Conservation (phyloP, 371 early-diverging fungal species). For the Quaeritorhiza haematococci region DNA sequence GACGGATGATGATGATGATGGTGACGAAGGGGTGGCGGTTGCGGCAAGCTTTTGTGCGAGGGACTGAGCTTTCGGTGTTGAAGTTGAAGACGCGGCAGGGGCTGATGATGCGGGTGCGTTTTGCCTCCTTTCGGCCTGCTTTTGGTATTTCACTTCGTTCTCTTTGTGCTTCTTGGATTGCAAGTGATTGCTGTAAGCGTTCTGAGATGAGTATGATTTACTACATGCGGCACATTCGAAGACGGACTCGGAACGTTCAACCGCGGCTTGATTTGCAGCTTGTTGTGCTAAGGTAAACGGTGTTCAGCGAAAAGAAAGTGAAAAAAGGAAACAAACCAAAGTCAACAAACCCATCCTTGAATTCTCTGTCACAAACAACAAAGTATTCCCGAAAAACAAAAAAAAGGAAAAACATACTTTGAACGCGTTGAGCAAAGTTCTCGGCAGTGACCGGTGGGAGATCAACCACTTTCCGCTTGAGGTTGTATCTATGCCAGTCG, state of each 20-base stretch:
- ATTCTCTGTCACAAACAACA: not conserved
- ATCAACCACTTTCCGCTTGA: constrained; percentile 87
- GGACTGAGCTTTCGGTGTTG: constrained; percentile 3
- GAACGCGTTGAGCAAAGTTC: constrained; percentile 53
- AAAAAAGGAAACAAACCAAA: not conserved
- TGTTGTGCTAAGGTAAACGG: constrained; percentile 35
- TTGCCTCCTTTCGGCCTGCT: too few relatives aligned
- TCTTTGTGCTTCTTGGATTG: constrained; percentile 91
- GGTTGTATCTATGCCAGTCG: constrained; percentile 98
- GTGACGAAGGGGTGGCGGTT: constrained; percentile 22
- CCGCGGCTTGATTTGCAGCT: constrained; percentile 25
- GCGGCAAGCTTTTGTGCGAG: constrained; percentile 64
- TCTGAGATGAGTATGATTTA: constrained; percentile 70
- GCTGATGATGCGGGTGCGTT: too few relatives aligned
- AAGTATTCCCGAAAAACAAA: not conserved
- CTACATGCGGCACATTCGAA: constrained; percentile 19
- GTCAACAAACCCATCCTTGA: not conserved
- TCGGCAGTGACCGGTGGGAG: constrained; percentile 76
- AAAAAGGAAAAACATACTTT: not conserved
- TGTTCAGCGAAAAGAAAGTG: not conserved
- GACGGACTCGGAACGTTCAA: constrained; percentile 16
- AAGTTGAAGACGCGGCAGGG: constrained; percentile 5
- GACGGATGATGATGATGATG: too few relatives aligned
- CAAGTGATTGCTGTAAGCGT: constrained; percentile 83
- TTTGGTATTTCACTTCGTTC: too few relatives aligned